Evolutionary conservation across 225 moss, liverwort and hornwort genomes (phyloP), one percentile per base, ranked within the genome.

Genomic region (Pseudisothecium myosuroides): DNA sequence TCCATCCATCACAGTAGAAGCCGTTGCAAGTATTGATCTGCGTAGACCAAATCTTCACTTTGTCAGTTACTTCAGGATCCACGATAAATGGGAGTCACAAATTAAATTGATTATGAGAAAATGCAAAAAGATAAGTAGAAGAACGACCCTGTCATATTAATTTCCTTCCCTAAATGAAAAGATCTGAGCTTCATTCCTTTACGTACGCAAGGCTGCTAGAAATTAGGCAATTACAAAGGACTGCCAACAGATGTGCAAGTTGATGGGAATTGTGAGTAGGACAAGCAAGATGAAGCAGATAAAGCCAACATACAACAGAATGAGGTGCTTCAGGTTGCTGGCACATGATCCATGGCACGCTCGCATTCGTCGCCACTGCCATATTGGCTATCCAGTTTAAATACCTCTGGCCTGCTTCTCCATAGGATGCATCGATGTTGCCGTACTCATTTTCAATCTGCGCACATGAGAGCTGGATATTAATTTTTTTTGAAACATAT

Each of bases 1-100:
- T 87, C 85, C 94, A 98, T 52, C 92, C 89, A 87, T 98, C 98
- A 83, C 98, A 98, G 85, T 98, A 98, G 91, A 95, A 98, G 67
- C 96, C 96, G 81, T 98, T 98, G 89, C 97, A 98, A 26, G 97
- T 98, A 85, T 98, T 97, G 91, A 98, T 97, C 98, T 98, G 94
- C 76, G 29, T 41, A 90, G 28, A 66, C 19, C 75, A 84, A 62
- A 47, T 60, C 47, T 14, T 83, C 83, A 52, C 41, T 60, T 49
- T 29, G 9, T 55, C 77, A 84, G 49, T 60, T 67, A n/a, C 24
- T 79, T 71, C 72, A 86, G 39, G 32, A 80, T 58, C 72, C 49
- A 39, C 20, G 62, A 69, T 31, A 47, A 83, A 83, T 59, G 89
- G 36, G 72, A 83, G 55, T 50, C n/a, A 60, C 50, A 50, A 73